Evolutionary conservation across 306 rosid species (phyloP).

Genomic region (Malus fusca): DNA sequence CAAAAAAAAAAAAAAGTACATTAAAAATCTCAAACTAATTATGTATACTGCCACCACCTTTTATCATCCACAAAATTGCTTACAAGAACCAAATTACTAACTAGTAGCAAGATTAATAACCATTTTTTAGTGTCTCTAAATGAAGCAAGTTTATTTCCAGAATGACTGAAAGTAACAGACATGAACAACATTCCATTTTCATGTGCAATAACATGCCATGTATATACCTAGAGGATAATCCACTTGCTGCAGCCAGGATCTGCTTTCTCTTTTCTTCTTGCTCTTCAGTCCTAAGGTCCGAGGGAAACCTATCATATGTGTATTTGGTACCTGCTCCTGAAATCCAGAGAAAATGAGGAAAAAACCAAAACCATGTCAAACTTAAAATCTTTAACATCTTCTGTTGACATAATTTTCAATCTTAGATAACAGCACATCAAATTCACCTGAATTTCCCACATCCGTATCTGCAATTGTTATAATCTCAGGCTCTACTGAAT

Average conservation of each 20-base stretch:
- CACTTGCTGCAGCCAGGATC: conserved; percentile 75
- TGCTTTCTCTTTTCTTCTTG: conserved; percentile 91
- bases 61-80: not conserved
- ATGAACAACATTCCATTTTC: not conserved
- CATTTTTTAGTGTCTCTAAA: not conserved
- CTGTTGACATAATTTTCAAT: not conserved
- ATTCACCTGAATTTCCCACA: conserved; percentile 60
- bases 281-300: conserved; percentile 69
- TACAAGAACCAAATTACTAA: not conserved
- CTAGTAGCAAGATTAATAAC: not conserved
- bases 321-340: conserved; percentile 76
- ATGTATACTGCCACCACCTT: not conserved
- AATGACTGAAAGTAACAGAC: not conserved
- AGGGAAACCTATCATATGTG: conserved; percentile 83
- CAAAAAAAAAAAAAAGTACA: too few relatives aligned
- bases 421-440: conserved; percentile 10
- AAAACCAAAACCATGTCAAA: not conserved
- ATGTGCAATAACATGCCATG: conserved; percentile 1
- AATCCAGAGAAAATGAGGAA: conserved; percentile 9
- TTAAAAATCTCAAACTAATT: not conserved
- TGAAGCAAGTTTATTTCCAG: conserved; percentile 8
- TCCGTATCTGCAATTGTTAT: conserved; percentile 83
- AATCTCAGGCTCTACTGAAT: conserved; percentile 72
- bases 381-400: not conserved
- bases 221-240: conserved; percentile 73